phyloP scores from a whole-genome alignment of 371 early-diverging fungal species.

The Syncephalastrum monosporum region DNA sequence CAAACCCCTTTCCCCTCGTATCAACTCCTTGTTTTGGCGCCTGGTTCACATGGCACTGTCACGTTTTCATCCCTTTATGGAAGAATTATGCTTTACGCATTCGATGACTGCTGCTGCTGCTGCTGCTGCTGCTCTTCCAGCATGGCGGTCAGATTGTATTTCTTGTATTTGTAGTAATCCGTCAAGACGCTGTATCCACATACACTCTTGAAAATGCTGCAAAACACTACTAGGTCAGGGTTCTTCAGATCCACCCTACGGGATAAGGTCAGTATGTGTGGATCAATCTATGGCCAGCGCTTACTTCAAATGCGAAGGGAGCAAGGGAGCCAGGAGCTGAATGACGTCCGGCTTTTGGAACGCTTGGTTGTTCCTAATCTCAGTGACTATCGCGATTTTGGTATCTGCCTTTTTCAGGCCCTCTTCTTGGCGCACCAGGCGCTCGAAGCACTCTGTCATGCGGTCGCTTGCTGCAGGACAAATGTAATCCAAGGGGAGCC shows the following conservation, averaged over 20 bases:
- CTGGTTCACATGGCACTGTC: too few relatives aligned
- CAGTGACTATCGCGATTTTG: conserved; percentile 47
- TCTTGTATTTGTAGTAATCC: conserved; percentile 44
- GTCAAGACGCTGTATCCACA: conserved; percentile 46
- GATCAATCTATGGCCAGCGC: neutral
- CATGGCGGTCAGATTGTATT: conserved; percentile 39
- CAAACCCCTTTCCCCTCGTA: too few relatives aligned
- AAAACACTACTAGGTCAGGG: conserved; percentile 48
- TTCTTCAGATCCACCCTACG: conserved; percentile 43
- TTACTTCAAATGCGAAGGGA: conserved; percentile 44
- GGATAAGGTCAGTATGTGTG: neutral
- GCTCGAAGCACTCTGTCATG: conserved; percentile 35
- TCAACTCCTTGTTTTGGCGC: too few relatives aligned
- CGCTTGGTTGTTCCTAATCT: conserved; percentile 45
- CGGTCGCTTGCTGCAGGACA: conserved; percentile 47
- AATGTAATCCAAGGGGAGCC: conserved; percentile 53
- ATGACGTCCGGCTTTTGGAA: conserved; percentile 43
- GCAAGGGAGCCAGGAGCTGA: conserved; percentile 36
- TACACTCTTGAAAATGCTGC: conserved; percentile 55
- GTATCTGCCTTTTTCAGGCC: conserved; percentile 13
- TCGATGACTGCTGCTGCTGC: too few relatives aligned
- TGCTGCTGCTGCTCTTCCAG: neutral
- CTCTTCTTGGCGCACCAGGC: conserved; percentile 21
- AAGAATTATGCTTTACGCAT: too few relatives aligned
- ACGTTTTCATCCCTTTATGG: too few relatives aligned